A percentile compares a stretch with the other conserved stretches of the same genome.
phyloP scores from a whole-genome alignment of 129 eudicot species.

The Heracleum sosnowskyi region DNA sequence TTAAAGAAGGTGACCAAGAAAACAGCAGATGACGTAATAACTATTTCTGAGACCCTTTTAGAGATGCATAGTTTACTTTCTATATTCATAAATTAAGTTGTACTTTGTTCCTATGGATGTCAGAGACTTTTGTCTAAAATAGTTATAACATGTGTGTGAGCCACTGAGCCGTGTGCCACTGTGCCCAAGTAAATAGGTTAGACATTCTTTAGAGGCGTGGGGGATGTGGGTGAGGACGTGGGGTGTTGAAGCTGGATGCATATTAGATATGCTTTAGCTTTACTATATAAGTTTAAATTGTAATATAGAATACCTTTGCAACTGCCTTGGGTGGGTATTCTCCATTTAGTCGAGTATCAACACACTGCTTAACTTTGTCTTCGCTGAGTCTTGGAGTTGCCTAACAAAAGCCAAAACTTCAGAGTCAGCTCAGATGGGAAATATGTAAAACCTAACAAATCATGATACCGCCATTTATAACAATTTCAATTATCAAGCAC shows the following conservation, averaged over 20 bases:
- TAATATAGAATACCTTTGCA: slow-evolving; percentile 50
- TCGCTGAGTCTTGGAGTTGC: slow-evolving; percentile 88
- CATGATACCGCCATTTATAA: not conserved
- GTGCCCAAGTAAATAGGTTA: not conserved
- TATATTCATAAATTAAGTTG: not conserved
- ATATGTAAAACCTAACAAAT: not conserved
- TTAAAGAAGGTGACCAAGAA: not conserved
- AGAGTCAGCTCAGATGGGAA: not conserved
- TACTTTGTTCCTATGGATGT: not conserved
- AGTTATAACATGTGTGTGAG: not conserved
- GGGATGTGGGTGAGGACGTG: not conserved
- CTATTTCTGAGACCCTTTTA: not conserved
- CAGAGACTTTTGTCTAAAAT: not conserved
- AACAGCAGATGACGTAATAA: not conserved
- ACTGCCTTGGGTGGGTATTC: slow-evolving; percentile 85
- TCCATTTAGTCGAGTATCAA: slow-evolving; percentile 60
- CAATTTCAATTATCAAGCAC: not conserved
- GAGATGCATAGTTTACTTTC: not conserved
- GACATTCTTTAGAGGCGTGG: not conserved
- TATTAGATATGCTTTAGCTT: not conserved
- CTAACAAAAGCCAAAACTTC: slow-evolving; percentile 25
- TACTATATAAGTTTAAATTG: not conserved
- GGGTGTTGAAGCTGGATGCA: not conserved
- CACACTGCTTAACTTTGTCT: slow-evolving; percentile 83
- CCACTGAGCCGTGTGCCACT: not conserved